Percentiles rank a stretch among this genome's conserved stretches.
These are phyloP conservation scores for Trichosanthes truncata DNA, from an alignment of 306 rosid genomes.

Conservation along the genomic window DNA sequence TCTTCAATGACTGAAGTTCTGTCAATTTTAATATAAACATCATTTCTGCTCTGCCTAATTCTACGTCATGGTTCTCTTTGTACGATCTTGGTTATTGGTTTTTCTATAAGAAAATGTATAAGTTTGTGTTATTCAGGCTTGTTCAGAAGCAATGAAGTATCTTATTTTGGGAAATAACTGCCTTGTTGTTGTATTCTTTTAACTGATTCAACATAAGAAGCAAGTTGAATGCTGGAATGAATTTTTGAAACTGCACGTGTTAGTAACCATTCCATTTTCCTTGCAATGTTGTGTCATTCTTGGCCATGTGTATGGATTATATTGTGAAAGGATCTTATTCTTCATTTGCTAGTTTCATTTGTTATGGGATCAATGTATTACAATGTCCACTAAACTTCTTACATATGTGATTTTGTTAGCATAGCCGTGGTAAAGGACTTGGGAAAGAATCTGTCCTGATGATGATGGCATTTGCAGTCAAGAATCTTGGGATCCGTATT, in stretches of 20 bases:
- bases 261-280: background rate
- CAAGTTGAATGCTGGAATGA: background rate
- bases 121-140: background rate
- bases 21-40: background rate
- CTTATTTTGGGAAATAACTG: background rate
- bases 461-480: constrained; percentile 76
- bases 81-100: background rate
- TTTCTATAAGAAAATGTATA: background rate
- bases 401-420: constrained; percentile 36
- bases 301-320: background rate
- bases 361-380: background rate
- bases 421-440: constrained; percentile 81
- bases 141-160: background rate
- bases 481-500: constrained; percentile 45
- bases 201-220: background rate
- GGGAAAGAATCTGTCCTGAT: constrained; percentile 71
- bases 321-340: background rate
- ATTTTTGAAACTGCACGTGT: background rate
- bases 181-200: background rate
- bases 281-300: background rate
- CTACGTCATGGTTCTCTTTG: background rate
- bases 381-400: background rate
- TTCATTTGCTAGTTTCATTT: background rate
- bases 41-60: background rate
- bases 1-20: background rate